A percentile compares a stretch with the other conserved stretches of the same genome.
phyloP scores from a whole-genome alignment of 805 yeast genomes.

The Sporopachydermia lactativora region DNA sequence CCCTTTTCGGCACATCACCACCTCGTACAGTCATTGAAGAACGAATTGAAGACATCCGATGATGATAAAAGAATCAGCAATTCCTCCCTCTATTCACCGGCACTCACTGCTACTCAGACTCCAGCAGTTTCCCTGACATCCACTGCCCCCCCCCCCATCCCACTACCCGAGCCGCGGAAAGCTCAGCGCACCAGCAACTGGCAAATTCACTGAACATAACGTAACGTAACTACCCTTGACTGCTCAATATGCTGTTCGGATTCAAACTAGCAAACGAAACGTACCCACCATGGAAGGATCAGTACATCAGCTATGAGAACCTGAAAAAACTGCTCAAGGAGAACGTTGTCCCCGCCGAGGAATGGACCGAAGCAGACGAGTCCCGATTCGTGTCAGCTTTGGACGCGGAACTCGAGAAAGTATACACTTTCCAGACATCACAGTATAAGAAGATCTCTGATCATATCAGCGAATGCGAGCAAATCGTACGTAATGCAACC shows the following conservation, averaged over 20 bases:
- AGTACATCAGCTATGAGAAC: conserved; percentile 51
- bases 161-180: too few species aligned
- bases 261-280: conserved; percentile 68
- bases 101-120: too few species aligned
- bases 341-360: conserved; percentile 16
- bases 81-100: too few species aligned
- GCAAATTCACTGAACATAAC: too few species aligned
- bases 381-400: conserved; percentile 48
- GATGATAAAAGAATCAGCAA: too few species aligned
- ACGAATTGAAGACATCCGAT: too few species aligned
- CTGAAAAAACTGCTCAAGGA: conserved; percentile 60
- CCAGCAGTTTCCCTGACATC: too few species aligned
- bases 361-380: conserved; percentile 65
- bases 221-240: too few species aligned
- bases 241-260: conserved; percentile 79
- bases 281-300: conserved; percentile 77
- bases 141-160: too few species aligned
- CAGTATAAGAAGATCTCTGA: conserved; percentile 58
- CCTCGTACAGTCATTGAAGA: too few species aligned
- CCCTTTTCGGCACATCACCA: too few species aligned
- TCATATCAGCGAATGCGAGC: conserved; percentile 50
- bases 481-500: conserved; percentile 30
- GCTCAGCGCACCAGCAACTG: too few species aligned
- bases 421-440: conserved; percentile 53
- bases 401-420: conserved; percentile 63